Evolutionary conservation across 768 basidiomycete genomes (phyloP).

Genomic region (Artomyces pyxidatus): DNA sequence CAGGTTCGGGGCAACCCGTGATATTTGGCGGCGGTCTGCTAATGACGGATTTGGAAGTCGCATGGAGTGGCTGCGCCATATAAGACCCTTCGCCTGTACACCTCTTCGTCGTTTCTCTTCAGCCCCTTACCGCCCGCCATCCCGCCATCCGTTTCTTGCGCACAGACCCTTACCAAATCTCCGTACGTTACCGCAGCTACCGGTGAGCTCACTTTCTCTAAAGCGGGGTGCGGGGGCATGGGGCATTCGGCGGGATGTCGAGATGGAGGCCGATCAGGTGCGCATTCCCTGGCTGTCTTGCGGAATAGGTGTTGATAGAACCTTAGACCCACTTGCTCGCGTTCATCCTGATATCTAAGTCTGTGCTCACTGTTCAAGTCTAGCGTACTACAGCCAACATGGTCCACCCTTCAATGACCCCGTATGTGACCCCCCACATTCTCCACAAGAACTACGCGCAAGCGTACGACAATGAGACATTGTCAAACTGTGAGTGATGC

Average conservation of each 20-base stretch:
- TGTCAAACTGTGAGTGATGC: slow-evolving; percentile 45
- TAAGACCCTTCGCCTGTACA: background rate
- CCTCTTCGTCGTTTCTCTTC: no score
- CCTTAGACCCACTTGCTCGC: background rate
- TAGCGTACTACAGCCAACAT: slow-evolving; percentile 30
- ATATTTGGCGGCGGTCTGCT: background rate
- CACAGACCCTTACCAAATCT: background rate
- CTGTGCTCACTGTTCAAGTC: background rate
- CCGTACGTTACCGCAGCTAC: background rate
- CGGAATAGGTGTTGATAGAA: background rate
- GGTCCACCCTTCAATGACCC: slow-evolving; percentile 66
- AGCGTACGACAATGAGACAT: slow-evolving; percentile 54
- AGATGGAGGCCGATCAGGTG: no score
- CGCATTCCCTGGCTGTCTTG: no score
- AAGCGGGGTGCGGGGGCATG: no score
- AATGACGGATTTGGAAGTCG: slow-evolving; percentile 6
- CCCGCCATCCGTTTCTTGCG: background rate
- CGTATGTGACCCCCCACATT: slow-evolving; percentile 85
- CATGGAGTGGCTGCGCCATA: background rate
- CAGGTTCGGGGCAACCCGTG: background rate
- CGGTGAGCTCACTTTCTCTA: no score
- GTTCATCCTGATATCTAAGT: background rate
- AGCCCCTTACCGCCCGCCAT: background rate
- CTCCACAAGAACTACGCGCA: slow-evolving; percentile 83
- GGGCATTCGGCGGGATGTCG: no score